A percentile compares a stretch with the other conserved stretches of the same genome.
phyloP scores from a whole-genome alignment of 352 stramenopile species.

The Globisporangium irregulare region DNA sequence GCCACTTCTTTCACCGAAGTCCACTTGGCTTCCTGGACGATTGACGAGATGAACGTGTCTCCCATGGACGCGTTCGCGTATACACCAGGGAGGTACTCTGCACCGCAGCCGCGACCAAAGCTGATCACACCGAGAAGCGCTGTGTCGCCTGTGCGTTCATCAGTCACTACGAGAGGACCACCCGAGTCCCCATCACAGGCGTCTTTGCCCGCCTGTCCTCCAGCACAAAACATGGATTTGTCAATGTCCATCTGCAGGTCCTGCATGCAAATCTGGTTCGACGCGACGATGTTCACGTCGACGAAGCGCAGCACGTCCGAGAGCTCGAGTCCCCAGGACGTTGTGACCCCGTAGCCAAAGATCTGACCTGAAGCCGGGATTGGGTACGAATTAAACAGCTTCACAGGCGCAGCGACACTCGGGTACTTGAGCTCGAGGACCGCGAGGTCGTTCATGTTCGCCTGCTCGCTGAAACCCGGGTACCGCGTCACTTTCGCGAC shows the following conservation, averaged over 20 bases:
- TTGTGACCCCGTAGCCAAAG: constrained; percentile 19
- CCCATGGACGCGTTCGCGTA: constrained; percentile 20
- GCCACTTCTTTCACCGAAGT: not conserved
- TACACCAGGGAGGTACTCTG: constrained; percentile 14
- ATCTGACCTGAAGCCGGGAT: constrained; percentile 8
- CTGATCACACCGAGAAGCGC: constrained; percentile 20
- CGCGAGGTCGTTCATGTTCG: constrained; percentile 20
- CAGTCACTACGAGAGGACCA: constrained; percentile 19
- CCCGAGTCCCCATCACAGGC: constrained; percentile 25
- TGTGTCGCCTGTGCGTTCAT: constrained; percentile 6
- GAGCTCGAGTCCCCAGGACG: constrained; percentile 1
- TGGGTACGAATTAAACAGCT: constrained; percentile 18
- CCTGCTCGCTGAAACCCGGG: constrained; percentile 14
- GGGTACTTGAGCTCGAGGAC: constrained; percentile 24
- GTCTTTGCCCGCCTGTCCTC: constrained; percentile 18
- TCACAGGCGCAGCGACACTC: constrained; percentile 17
- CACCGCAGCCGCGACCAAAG: constrained; percentile 17
- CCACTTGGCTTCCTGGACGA: constrained; percentile 5
- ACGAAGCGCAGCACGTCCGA: constrained; percentile 21
- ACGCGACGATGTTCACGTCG: constrained; percentile 13
- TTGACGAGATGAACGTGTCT: constrained; percentile 22
- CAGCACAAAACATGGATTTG: constrained; percentile 24
- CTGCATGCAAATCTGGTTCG: constrained; percentile 14
- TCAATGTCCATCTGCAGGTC: constrained; percentile 14
- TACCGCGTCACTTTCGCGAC: constrained; percentile 23